Conservation (phyloP, 495 filamentous ascomycete species). For the Penicillium argentinense region DNA sequence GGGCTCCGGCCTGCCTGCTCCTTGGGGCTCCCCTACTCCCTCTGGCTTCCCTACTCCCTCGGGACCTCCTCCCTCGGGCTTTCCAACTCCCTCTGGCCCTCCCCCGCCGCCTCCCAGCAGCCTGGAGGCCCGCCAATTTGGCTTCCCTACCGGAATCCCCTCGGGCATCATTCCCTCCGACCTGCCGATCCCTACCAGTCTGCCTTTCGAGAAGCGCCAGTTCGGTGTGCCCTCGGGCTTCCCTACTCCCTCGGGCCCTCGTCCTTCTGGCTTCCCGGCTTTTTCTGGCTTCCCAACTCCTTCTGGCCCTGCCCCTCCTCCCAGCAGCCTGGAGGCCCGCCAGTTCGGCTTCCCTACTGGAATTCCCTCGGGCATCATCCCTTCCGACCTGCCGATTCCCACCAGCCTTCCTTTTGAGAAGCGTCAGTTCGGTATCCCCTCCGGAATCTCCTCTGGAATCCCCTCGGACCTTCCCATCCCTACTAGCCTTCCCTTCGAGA, state of each 20-base stretch:
- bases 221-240: background rate
- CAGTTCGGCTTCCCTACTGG: background rate
- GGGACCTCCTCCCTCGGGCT: background rate
- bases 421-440: conserved; percentile 1
- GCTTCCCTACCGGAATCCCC: background rate
- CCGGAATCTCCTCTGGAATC: conserved; percentile 1
- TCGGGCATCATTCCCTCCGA: background rate
- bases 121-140: conserved; percentile 2
- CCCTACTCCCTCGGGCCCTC: conserved; percentile 2
- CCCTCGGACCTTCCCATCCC: too few species aligned
- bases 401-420: background rate
- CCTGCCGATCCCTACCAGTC: background rate
- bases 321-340: conserved; percentile 1
- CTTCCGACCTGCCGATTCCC: background rate
- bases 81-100: conserved; percentile 6
- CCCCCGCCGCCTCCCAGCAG: background rate
- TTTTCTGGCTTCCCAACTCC: conserved; percentile 1
- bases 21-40: conserved; percentile 3
- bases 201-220: conserved; percentile 3
- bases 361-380: background rate
- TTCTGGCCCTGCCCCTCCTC: background rate
- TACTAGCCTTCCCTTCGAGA: background rate
- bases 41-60: conserved; percentile 4
- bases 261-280: background rate
- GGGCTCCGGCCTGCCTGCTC: background rate